Conservation (phyloP, 2,329 filamentous ascomycete species). For the Dactylellina sp. region DNA sequence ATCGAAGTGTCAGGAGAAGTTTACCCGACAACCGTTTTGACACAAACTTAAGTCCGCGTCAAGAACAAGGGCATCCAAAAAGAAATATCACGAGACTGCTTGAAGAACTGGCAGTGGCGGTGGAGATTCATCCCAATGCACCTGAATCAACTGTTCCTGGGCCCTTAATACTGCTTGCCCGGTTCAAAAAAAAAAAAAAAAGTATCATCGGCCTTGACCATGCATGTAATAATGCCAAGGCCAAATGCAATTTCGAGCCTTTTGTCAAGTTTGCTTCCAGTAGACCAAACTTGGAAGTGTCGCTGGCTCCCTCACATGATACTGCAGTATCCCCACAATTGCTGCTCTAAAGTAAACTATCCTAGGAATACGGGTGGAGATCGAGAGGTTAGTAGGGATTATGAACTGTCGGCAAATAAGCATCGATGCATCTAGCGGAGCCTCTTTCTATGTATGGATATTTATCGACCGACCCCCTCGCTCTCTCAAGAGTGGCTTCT, state of each 20-base stretch:
- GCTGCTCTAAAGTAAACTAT: background rate
- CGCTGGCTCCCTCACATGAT: slow-evolving; percentile 38
- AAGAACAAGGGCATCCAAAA: slow-evolving; percentile 28
- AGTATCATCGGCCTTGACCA: slow-evolving; percentile 43
- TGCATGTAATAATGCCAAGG: slow-evolving; percentile 7
- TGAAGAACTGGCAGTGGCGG: slow-evolving; percentile 14
- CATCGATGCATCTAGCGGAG: slow-evolving; percentile 49
- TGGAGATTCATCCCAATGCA: slow-evolving; percentile 41
- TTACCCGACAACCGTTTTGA: slow-evolving; percentile 50
- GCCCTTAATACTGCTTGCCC: slow-evolving; percentile 24
- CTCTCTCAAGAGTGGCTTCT: too few relatives aligned
- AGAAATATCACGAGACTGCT: slow-evolving; percentile 38
- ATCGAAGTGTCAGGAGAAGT: slow-evolving; percentile 7
- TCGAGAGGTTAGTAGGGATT: slow-evolving; percentile 42
- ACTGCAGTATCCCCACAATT: slow-evolving; percentile 35
- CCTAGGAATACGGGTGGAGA: slow-evolving; percentile 30
- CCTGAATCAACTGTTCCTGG: slow-evolving; percentile 39
- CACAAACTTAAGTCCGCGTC: slow-evolving; percentile 40
- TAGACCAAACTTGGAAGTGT: slow-evolving; percentile 13
- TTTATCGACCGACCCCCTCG: too few relatives aligned
- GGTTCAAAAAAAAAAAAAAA: slow-evolving; percentile 13
- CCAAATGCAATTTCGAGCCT: slow-evolving; percentile 21
- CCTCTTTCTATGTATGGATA: slow-evolving; percentile 40
- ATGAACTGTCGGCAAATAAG: slow-evolving; percentile 53
- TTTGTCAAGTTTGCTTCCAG: slow-evolving; percentile 6